A percentile compares a stretch with the other conserved stretches of the same genome.
Conservation (phyloP, 768 basidiomycete species). For the Stropharia rugosoannulata region DNA sequence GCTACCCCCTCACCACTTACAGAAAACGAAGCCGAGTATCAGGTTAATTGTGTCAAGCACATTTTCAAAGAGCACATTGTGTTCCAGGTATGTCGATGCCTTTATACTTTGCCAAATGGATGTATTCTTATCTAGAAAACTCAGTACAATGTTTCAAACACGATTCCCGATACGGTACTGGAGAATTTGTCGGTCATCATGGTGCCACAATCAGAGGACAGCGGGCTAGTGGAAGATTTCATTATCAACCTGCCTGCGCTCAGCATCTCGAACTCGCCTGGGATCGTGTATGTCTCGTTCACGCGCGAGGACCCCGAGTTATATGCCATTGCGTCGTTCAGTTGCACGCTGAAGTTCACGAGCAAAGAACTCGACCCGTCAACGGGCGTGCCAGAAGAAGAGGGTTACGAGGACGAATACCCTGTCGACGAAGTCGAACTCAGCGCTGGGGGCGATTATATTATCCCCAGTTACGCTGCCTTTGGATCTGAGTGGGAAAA, state of each 20-base stretch:
- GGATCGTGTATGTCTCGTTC: slow-evolving; percentile 91
- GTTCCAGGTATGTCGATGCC: slow-evolving; percentile 70
- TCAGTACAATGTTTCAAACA: slow-evolving; percentile 97
- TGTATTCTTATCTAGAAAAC: neutral
- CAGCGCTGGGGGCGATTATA: slow-evolving; percentile 90
- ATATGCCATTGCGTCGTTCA: slow-evolving; percentile 84
- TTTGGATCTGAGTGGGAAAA: slow-evolving; percentile 97
- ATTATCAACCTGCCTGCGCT: slow-evolving; percentile 83
- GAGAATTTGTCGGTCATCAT: slow-evolving; percentile 95
- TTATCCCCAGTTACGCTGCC: slow-evolving; percentile 90
- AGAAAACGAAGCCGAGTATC: slow-evolving; percentile 97
- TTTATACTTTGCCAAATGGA: neutral
- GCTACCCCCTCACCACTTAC: slow-evolving; percentile 79
- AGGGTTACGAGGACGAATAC: slow-evolving; percentile 99
- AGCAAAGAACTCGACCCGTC: slow-evolving; percentile 97
- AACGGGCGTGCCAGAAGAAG: slow-evolving; percentile 93
- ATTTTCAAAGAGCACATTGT: slow-evolving; percentile 94
- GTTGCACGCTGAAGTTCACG: slow-evolving; percentile 89
- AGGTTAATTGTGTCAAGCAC: slow-evolving; percentile 95
- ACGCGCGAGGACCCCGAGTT: slow-evolving; percentile 75
- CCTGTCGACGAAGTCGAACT: slow-evolving; percentile 95
- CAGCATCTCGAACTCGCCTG: slow-evolving; percentile 69
- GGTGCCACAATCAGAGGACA: slow-evolving; percentile 74
- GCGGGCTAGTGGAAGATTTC: slow-evolving; percentile 87
- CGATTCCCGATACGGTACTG: slow-evolving; percentile 90